Evolutionary conservation across 108 stramenopile species (phyloP).

Genomic region (Skeletonema grethae): DNA sequence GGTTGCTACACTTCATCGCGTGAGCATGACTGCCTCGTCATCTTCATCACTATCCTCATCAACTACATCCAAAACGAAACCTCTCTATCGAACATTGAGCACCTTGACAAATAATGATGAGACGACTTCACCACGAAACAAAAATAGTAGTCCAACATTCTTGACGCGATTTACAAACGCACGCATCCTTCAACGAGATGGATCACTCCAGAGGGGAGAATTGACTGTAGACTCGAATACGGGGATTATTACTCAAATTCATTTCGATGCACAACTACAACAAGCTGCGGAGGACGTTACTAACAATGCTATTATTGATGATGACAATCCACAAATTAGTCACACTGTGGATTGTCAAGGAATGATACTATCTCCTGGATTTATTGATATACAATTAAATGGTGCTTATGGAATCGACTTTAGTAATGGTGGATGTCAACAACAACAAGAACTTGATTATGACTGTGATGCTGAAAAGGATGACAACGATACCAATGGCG

Average conservation of each 20-base stretch:
- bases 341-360: conserved; percentile 47
- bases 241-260: conserved; percentile 26
- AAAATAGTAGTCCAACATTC: no score
- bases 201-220: conserved; percentile 22
- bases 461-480: not conserved
- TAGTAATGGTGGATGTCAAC: conserved; percentile 1
- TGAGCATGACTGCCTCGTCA: conserved; percentile 12
- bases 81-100: conserved; percentile 16
- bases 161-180: conserved; percentile 27
- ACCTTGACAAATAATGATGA: conserved; percentile 4
- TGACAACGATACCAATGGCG: not conserved
- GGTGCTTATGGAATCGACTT: conserved; percentile 61
- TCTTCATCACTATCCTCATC: not conserved
- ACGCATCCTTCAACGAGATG: conserved; percentile 39
- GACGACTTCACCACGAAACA: not conserved
- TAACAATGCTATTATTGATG: not conserved
- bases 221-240: conserved; percentile 18
- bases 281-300: not conserved
- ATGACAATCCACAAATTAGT: not conserved
- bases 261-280: not conserved
- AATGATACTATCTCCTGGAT: conserved; percentile 51
- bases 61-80: not conserved
- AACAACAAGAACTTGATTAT: not conserved
- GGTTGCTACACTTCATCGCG: conserved; percentile 7
- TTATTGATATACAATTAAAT: conserved; percentile 63